A percentile compares a stretch with the other conserved stretches of the same genome.
Evolutionary conservation across 345 rosid genomes (phyloP).

Genomic region (Conringia planisiliqua): DNA sequence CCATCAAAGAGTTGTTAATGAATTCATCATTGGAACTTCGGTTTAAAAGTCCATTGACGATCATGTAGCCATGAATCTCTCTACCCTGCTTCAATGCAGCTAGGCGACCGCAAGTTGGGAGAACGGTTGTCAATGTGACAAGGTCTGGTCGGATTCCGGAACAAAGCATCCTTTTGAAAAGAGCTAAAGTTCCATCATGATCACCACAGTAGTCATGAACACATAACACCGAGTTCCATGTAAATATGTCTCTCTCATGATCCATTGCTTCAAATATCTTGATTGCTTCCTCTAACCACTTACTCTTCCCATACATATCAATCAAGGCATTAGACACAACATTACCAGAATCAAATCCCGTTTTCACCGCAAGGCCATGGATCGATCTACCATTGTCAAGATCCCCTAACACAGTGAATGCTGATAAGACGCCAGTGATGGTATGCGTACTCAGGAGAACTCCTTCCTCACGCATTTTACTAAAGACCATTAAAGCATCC

Average conservation of each 20-base stretch:
- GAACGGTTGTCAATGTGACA: conserved; percentile 52
- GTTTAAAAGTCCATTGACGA: conserved; percentile 40
- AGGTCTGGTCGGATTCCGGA: conserved; percentile 47
- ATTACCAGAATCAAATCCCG: conserved; percentile 35
- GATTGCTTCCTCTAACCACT: conserved; percentile 39
- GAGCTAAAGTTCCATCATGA: conserved; percentile 50
- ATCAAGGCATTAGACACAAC: conserved; percentile 55
- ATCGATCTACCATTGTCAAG: conserved; percentile 39
- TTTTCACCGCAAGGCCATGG: conserved; percentile 49
- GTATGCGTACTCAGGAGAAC: conserved; percentile 39
- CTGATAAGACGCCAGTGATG: conserved; percentile 49
- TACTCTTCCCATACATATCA: conserved; percentile 73
- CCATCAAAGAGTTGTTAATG: conserved; percentile 45
- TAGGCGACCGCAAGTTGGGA: conserved; percentile 54
- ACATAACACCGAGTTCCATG: conserved; percentile 63
- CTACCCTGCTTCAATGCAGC: conserved; percentile 56
- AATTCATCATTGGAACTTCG: conserved; percentile 30
- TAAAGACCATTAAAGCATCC: conserved; percentile 43
- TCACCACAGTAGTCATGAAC: conserved; percentile 55
- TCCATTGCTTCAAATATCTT: conserved; percentile 44
- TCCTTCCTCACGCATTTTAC: conserved; percentile 43
- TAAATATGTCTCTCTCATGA: conserved; percentile 41
- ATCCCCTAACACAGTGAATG: conserved; percentile 42
- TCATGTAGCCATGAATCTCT: conserved; percentile 49
- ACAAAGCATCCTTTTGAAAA: conserved; percentile 49